These are phyloP conservation scores for Ajuga reptans DNA, from an alignment of 305 asterid species.

Conservation along the genomic window DNA sequence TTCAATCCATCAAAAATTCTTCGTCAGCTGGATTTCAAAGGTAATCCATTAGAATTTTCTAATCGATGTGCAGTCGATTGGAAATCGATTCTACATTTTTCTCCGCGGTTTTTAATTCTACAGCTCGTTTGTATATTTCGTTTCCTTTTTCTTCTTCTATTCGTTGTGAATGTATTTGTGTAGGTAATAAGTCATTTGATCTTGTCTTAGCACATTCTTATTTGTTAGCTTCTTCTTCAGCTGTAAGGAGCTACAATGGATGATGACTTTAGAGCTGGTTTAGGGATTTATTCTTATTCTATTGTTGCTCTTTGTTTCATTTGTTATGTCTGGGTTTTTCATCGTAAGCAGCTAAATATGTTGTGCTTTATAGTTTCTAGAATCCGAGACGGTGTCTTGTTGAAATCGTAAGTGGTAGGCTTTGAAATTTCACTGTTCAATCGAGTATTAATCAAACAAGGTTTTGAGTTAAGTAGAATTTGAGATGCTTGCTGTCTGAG, in stretches of 20 bases:
- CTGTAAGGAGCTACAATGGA: slow-evolving; percentile 24
- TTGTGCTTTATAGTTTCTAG: background rate
- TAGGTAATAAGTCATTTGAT: slow-evolving; percentile 22
- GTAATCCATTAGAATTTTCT: slow-evolving; percentile 15
- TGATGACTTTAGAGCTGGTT: slow-evolving; percentile 26
- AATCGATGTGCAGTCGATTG: slow-evolving; percentile 2
- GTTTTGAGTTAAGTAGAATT: background rate
- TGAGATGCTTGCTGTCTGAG: background rate
- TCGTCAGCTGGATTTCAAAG: slow-evolving; percentile 33
- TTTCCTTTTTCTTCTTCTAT: background rate
- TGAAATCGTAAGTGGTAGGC: slow-evolving; percentile 15
- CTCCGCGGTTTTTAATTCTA: background rate
- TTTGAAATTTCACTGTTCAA: background rate
- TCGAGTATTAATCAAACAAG: background rate
- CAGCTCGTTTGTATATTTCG: background rate
- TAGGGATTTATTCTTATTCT: slow-evolving; percentile 18
- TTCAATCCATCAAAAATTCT: slow-evolving; percentile 6
- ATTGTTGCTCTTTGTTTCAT: background rate
- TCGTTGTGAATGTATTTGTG: slow-evolving; percentile 12
- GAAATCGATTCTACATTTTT: background rate
- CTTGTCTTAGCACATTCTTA: slow-evolving; percentile 17
- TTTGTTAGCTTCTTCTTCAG: slow-evolving; percentile 20
- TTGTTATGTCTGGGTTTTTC: slow-evolving; percentile 10
- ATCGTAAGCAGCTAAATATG: background rate
- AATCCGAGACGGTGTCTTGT: background rate